Evolutionary conservation across 208 protist genomes (phyloP).

Genomic region (Trypanosoma cruzi): DNA sequence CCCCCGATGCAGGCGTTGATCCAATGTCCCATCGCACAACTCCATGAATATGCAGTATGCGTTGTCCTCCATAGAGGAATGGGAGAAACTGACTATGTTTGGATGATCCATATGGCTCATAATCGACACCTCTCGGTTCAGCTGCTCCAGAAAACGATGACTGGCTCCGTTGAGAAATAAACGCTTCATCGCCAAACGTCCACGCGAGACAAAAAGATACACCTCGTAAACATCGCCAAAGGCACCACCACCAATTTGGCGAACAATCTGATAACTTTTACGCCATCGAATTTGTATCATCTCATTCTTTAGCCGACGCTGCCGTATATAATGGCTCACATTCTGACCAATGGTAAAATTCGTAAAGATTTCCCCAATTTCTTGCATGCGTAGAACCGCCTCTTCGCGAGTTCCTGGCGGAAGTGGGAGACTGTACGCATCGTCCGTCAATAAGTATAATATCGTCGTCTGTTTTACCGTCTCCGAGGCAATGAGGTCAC

Average conservation of each 20-base stretch:
- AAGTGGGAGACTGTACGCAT: slow-evolving; percentile 23
- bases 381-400: slow-evolving; percentile 32
- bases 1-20: slow-evolving; percentile 31
- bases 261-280: slow-evolving; percentile 61
- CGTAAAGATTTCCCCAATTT: slow-evolving; percentile 35
- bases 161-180: slow-evolving; percentile 67
- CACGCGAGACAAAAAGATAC: slow-evolving; percentile 56
- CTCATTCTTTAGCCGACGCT: slow-evolving; percentile 44
- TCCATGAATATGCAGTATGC: slow-evolving; percentile 86
- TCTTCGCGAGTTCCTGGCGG: slow-evolving; percentile 24
- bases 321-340: slow-evolving; percentile 35
- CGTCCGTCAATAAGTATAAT: slow-evolving; percentile 41
- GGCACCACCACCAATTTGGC: slow-evolving; percentile 63
- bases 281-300: slow-evolving; percentile 50
- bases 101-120: slow-evolving; percentile 74
- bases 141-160: slow-evolving; percentile 52
- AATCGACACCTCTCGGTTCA: slow-evolving; percentile 79
- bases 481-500: slow-evolving; percentile 37
- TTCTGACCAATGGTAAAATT: slow-evolving; percentile 14
- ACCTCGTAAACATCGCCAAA: slow-evolving; percentile 87
- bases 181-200: slow-evolving; percentile 84
- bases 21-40: slow-evolving; percentile 63
- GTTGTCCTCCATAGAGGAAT: slow-evolving; percentile 66
- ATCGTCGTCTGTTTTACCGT: slow-evolving; percentile 45
- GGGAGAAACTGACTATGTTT: slow-evolving; percentile 78